phyloP scores from a whole-genome alignment of 2,329 filamentous ascomycete genomes.

The Emmonsiellopsis sp. region DNA sequence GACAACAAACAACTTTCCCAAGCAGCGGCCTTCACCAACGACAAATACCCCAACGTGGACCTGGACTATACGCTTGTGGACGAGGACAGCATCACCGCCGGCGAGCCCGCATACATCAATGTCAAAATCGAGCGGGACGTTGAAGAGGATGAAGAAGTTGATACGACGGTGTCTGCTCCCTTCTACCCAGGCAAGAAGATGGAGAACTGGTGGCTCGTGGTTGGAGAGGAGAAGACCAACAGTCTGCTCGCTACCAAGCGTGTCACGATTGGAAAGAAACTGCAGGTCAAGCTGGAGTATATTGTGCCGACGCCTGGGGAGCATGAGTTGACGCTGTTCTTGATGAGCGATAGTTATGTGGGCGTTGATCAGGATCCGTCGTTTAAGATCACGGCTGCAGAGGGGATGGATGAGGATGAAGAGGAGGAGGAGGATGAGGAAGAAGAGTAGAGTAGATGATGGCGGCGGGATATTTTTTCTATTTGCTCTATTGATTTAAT shows the following conservation, averaged over 20 bases:
- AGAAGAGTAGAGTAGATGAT: neutral
- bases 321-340: constrained; percentile 79
- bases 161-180: constrained; percentile 82
- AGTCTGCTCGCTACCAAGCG: constrained; percentile 88
- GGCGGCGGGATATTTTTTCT: neutral
- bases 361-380: constrained; percentile 93
- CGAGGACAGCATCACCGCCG: constrained; percentile 67
- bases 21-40: constrained; percentile 91
- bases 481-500: neutral
- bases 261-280: constrained; percentile 70
- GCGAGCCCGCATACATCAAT: constrained; percentile 71
- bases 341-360: constrained; percentile 96
- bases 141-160: constrained; percentile 62
- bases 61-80: constrained; percentile 83
- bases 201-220: constrained; percentile 98
- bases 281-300: constrained; percentile 77
- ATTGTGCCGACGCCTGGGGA: constrained; percentile 78
- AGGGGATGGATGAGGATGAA: constrained; percentile 91
- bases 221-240: constrained; percentile 84
- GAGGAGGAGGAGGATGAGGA: constrained; percentile 63
- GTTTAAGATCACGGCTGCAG: constrained; percentile 75
- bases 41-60: constrained; percentile 91
- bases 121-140: constrained; percentile 79
- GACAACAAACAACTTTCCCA: constrained; percentile 74
- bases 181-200: constrained; percentile 89